Conservation (phyloP, 2,329 filamentous ascomycete genomes). For the Fusarium tjaetaba region DNA sequence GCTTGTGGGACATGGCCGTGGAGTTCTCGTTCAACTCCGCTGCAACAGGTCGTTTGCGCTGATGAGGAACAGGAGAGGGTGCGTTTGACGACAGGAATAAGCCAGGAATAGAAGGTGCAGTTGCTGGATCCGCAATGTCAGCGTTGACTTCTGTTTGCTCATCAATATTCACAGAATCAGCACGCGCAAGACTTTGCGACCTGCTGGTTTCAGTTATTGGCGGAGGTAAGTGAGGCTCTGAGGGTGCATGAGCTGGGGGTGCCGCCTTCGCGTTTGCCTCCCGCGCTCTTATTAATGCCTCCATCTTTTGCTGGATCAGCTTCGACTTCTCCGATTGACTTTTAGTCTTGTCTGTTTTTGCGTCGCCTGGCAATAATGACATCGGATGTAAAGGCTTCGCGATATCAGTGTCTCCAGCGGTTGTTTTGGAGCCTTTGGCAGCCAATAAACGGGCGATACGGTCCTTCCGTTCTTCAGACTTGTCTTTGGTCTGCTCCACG, state of each 20-base stretch:
- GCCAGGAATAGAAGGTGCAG: slow-evolving; percentile 49
- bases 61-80: slow-evolving; percentile 30
- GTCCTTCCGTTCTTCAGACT: slow-evolving; percentile 74
- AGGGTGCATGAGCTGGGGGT: not conserved
- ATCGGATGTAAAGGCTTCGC: not conserved
- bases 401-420: slow-evolving; percentile 18
- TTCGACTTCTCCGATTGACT: slow-evolving; percentile 74
- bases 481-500: slow-evolving; percentile 61
- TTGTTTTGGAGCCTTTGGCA: slow-evolving; percentile 70
- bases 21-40: slow-evolving; percentile 74
- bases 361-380: slow-evolving; percentile 36
- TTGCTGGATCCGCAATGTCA: slow-evolving; percentile 22
- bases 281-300: slow-evolving; percentile 72
- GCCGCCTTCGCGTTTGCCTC: slow-evolving; percentile 52
- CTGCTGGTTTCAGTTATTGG: slow-evolving; percentile 10
- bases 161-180: not conserved
- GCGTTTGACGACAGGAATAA: slow-evolving; percentile 49
- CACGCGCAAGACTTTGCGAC: not conserved
- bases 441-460: slow-evolving; percentile 80
- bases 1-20: slow-evolving; percentile 58
- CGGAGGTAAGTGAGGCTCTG: not conserved
- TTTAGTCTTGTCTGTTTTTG: slow-evolving; percentile 32
- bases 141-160: not conserved
- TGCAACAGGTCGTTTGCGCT: slow-evolving; percentile 63
- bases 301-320: slow-evolving; percentile 80